A percentile compares a stretch with the other conserved stretches of the same genome.
These are phyloP conservation scores for Lojkania enalia DNA, from an alignment of 2,329 filamentous ascomycete species.

Conservation along the genomic window DNA sequence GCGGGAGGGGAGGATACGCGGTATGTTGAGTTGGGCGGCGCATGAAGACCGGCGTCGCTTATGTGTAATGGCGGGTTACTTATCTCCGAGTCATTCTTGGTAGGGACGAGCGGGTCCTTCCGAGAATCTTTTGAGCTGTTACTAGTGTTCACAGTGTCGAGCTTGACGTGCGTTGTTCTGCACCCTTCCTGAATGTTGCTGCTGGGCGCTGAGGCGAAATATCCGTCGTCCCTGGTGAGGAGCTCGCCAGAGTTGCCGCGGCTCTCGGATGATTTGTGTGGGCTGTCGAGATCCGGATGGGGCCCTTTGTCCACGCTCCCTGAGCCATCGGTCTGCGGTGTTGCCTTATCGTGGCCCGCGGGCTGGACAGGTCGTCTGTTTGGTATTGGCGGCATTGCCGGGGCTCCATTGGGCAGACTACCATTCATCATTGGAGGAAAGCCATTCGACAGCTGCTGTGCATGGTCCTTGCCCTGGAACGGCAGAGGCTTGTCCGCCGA, in stretches of 20 bases:
- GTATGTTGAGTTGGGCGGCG: conserved; percentile 37
- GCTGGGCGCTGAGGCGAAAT: conserved; percentile 47
- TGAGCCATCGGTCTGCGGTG: conserved; percentile 34
- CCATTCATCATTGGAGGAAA: conserved; percentile 35
- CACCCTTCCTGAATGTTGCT: conserved; percentile 42
- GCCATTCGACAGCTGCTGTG: conserved; percentile 34
- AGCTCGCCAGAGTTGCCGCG: conserved; percentile 31
- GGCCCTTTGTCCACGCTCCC: conserved; percentile 21
- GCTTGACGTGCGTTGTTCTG: conserved; percentile 42
- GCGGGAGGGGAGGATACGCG: conserved; percentile 67
- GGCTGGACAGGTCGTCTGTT: conserved; percentile 43
- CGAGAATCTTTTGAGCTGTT: conserved; percentile 36
- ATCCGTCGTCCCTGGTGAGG: conserved; percentile 49
- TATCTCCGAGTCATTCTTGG: conserved; percentile 22
- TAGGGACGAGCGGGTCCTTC: conserved; percentile 31
- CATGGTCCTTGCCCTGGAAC: conserved; percentile 23
- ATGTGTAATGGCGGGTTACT: conserved; percentile 15
- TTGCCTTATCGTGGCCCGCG: conserved; percentile 43
- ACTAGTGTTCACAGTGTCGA: conserved; percentile 31
- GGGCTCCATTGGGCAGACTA: conserved; percentile 33
- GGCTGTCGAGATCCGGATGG: conserved; percentile 23
- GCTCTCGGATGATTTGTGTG: conserved; percentile 26
- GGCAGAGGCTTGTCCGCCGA: conserved; percentile 33
- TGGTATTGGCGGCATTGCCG: conserved; percentile 33
- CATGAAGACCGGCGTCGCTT: conserved; percentile 40